Conservation (phyloP, 768 basidiomycete genomes). For the Rhodotorula graminis region DNA sequence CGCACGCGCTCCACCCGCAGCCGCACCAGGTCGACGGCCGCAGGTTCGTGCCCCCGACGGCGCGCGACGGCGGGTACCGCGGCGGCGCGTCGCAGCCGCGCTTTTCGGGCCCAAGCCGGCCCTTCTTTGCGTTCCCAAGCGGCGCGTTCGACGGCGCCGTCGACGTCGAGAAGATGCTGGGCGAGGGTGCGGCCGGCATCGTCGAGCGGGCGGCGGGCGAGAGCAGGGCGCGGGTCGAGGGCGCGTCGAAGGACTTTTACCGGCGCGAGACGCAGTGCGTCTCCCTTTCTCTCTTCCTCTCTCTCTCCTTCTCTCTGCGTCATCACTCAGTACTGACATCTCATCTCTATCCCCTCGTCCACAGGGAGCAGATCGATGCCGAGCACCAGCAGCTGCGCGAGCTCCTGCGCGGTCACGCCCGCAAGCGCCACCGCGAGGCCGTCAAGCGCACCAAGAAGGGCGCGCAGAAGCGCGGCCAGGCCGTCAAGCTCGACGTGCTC, state of each 20-base stretch:
- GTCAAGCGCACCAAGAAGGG: slow-evolving; percentile 33
- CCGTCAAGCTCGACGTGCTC: not conserved
- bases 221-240: slow-evolving; percentile 1
- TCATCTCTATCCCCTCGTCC: too few species aligned
- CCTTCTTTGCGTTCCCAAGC: slow-evolving; percentile 28
- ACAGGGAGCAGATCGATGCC: slow-evolving; percentile 34
- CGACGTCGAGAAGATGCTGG: not conserved
- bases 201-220: not conserved
- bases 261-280: slow-evolving; percentile 26
- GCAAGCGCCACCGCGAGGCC: slow-evolving; percentile 36
- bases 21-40: not conserved
- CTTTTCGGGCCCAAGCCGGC: not conserved
- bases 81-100: slow-evolving; percentile 4
- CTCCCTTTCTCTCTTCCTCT: not conserved
- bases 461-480: not conserved
- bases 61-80: slow-evolving; percentile 2
- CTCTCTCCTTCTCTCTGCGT: not conserved
- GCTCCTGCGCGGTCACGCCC: slow-evolving; percentile 19
- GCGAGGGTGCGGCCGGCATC: not conserved
- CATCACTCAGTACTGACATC: too few species aligned
- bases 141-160: slow-evolving; percentile 1
- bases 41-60: not conserved
- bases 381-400: slow-evolving; percentile 32
- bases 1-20: not conserved
- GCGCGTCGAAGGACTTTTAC: slow-evolving; percentile 20